Base-by-base conservation (phyloP, 2,329 filamentous ascomycete genomes). In the Diaporthe velutina region DNA sequence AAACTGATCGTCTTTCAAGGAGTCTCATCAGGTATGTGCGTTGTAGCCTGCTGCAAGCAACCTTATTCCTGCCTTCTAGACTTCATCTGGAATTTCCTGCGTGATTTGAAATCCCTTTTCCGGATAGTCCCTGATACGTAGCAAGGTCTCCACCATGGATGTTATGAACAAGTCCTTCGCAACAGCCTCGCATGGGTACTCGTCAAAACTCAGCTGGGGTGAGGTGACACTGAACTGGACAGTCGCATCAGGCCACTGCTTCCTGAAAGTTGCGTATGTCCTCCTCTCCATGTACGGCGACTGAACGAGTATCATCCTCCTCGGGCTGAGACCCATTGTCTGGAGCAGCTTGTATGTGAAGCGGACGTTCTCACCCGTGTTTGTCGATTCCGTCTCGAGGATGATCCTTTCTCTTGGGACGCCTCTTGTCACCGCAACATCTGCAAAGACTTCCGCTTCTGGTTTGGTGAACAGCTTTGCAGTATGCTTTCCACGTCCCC, bases 281-380 rank as follows among this genome's bases (percentile, higher is more conserved):
- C 61, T 58, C 22, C 54, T 60, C 68, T 60, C 55, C 54, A 48
- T 71, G 54, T 50, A 58, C 25, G 38, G 28, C 10, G 40, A 58
- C 17, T 45, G 67, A 8, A 70, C 67, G 7, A 70, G 30, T 15
- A 54, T 30, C 28, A 70, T 15, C 1, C 13, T 17, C 22, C 30
- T 52, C 4, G 22, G 61, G 2, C 13, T 52, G 22, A 52, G 7
- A 2, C 33, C 55, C 40, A 61, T 40, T 17, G 8, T 40, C 25
- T 38, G 28, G 30, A 38, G 57, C 17, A 71, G 3, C 17, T 48
- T 22, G 38, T 58, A 70, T 9, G 67, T 70, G 38, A 55, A 48
- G 12, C 52, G 67, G 25, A 70, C 28, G 13, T 58, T 58, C 42
- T 42, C 40, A 10, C 67, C 48, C 5, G 52, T 70, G 28, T 58